These are phyloP conservation scores for Tetraselmis striata DNA, from an alignment of 139 green algal genomes.

Conservation along the genomic window DNA sequence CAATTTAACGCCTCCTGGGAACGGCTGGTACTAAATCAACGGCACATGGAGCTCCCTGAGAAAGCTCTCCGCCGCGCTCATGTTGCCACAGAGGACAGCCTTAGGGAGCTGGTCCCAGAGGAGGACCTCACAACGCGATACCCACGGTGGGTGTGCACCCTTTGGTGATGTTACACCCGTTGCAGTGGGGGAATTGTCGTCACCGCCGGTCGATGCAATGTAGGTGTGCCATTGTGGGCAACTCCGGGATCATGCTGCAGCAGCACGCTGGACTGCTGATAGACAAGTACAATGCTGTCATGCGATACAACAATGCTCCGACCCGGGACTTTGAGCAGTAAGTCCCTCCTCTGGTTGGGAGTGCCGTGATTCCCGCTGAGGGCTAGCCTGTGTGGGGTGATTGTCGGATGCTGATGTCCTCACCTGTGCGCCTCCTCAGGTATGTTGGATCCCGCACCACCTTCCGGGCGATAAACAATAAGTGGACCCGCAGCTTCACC, in stretches of 20 bases:
- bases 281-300: neutral
- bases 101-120: neutral
- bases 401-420: no score
- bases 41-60: neutral
- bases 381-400: no score
- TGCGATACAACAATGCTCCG: neutral
- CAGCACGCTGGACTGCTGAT: neutral
- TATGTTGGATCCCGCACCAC: neutral
- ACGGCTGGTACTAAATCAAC: neutral
- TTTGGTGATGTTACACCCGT: no score
- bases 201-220: no score
- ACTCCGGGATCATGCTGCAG: conserved; percentile 1
- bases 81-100: neutral
- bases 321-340: neutral
- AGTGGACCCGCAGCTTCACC: neutral
- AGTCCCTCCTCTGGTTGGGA: neutral
- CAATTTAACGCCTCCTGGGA: neutral
- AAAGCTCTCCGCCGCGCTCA: neutral
- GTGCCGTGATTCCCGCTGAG: no score
- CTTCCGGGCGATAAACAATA: neutral
- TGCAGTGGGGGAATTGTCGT: no score
- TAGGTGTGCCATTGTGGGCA: neutral
- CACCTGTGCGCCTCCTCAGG: no score
- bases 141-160: neutral
- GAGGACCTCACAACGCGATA: neutral